Percentiles rank a stretch among this genome's conserved stretches.
These are phyloP conservation scores for Thelephora terrestris DNA, from an alignment of 1,284 basidiomycete genomes.

Conservation along the genomic window DNA sequence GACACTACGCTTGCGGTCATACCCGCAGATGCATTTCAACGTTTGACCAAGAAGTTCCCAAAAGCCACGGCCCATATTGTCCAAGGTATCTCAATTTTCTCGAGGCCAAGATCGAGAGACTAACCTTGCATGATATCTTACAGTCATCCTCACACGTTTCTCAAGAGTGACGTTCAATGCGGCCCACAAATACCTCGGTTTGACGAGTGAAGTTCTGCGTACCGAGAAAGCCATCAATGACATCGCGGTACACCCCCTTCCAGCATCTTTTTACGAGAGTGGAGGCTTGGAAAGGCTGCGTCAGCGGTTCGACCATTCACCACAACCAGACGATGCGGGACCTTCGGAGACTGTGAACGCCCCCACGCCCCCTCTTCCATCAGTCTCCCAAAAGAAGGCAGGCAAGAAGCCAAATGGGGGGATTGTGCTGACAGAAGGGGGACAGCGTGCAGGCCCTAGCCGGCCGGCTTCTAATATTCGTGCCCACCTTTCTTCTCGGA, in stretches of 20 bases:
- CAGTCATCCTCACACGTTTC: conserved; percentile 92
- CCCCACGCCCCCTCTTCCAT: background rate
- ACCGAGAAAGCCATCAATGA: conserved; percentile 97
- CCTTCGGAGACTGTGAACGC: conserved; percentile 10
- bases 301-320: conserved; percentile 66
- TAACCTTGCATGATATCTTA: conserved; percentile 5
- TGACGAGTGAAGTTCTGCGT: conserved; percentile 91
- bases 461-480: conserved; percentile 8
- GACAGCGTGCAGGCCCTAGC: background rate
- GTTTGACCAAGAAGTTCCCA: conserved; percentile 89
- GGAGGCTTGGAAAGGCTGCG: conserved; percentile 85
- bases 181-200: conserved; percentile 91
- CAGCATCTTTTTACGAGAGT: conserved; percentile 87
- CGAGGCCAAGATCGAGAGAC: conserved; percentile 1
- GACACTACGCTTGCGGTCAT: conserved; percentile 98
- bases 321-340: conserved; percentile 27
- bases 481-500: conserved; percentile 14
- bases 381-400: too few species aligned
- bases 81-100: conserved; percentile 46
- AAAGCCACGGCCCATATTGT: conserved; percentile 97
- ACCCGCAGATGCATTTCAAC: conserved; percentile 91
- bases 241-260: conserved; percentile 91
- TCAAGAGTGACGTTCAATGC: conserved; percentile 95
- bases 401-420: background rate
- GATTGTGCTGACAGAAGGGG: background rate